Percentiles rank a stretch among this genome's conserved stretches.
Evolutionary conservation across 129 eudicot genomes (phyloP).

Genomic region (Flaveria robusta): DNA sequence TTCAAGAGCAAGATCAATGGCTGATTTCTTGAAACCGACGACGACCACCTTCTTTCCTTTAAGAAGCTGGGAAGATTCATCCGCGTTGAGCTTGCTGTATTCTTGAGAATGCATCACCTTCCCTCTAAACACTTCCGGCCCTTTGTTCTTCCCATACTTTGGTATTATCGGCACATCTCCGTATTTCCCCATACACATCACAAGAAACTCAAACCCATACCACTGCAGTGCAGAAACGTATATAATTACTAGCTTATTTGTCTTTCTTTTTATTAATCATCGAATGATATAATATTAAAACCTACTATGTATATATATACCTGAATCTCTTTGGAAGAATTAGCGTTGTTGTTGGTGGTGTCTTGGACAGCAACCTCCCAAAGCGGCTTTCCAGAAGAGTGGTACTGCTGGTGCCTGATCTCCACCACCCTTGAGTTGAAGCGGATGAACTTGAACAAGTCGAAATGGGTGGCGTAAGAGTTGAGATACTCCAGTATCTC

Average conservation of each 20-base stretch:
- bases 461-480: conserved; percentile 77
- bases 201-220: conserved; percentile 82
- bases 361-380: conserved; percentile 93
- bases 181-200: conserved; percentile 89
- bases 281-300: too few relatives aligned
- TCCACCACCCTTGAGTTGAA: conserved; percentile 84
- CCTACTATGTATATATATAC: neutral
- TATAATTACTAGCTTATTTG: too few relatives aligned
- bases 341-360: neutral
- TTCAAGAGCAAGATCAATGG: conserved; percentile 89
- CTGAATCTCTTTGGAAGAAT: too few relatives aligned
- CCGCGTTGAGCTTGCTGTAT: conserved; percentile 65
- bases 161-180: conserved; percentile 83
- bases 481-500: conserved; percentile 75
- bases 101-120: conserved; percentile 83
- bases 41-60: conserved; percentile 86
- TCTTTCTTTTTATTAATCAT: too few relatives aligned
- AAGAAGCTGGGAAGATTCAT: conserved; percentile 49
- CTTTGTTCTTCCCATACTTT: conserved; percentile 64
- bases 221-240: too few relatives aligned
- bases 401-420: conserved; percentile 35
- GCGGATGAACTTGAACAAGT: conserved; percentile 61
- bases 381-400: conserved; percentile 41
- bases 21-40: conserved; percentile 93
- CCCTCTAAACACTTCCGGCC: conserved; percentile 76